phyloP scores from a whole-genome alignment of 2,329 filamentous ascomycete genomes.

The Aspergillus alliaceus region DNA sequence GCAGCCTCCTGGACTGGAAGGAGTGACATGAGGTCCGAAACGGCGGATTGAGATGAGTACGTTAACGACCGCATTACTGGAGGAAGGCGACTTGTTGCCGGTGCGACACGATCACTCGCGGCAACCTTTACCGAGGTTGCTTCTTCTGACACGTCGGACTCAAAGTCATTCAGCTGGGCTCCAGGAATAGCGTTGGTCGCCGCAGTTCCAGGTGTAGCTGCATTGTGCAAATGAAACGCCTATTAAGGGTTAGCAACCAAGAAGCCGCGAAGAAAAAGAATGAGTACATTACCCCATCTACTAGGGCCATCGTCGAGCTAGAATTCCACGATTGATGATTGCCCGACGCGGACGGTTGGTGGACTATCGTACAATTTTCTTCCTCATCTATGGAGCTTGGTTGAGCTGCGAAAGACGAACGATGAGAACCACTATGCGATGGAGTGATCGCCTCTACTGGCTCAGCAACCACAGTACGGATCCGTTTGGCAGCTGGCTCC shows the following conservation, averaged over 20 bases:
- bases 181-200: constrained; percentile 19
- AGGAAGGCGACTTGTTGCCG: background rate
- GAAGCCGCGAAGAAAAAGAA: background rate
- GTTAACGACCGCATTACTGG: background rate
- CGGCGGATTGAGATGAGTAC: constrained; percentile 3
- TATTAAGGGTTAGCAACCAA: background rate
- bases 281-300: constrained; percentile 14
- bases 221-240: constrained; percentile 19
- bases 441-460: background rate
- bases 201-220: constrained; percentile 4
- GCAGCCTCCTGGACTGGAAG: constrained; percentile 25
- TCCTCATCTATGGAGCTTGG: background rate
- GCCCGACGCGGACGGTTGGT: background rate
- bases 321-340: constrained; percentile 12
- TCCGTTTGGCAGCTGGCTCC: background rate
- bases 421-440: background rate
- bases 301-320: constrained; percentile 22
- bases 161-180: background rate
- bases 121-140: background rate
- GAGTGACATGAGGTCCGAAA: constrained; percentile 12
- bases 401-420: background rate
- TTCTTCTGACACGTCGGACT: background rate
- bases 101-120: background rate
- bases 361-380: background rate
- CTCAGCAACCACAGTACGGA: background rate